Percentiles rank a stretch among this genome's conserved stretches.
These are phyloP conservation scores for Diutina neorugosa DNA, from an alignment of 1,139 yeast genomes.

Conservation along the genomic window DNA sequence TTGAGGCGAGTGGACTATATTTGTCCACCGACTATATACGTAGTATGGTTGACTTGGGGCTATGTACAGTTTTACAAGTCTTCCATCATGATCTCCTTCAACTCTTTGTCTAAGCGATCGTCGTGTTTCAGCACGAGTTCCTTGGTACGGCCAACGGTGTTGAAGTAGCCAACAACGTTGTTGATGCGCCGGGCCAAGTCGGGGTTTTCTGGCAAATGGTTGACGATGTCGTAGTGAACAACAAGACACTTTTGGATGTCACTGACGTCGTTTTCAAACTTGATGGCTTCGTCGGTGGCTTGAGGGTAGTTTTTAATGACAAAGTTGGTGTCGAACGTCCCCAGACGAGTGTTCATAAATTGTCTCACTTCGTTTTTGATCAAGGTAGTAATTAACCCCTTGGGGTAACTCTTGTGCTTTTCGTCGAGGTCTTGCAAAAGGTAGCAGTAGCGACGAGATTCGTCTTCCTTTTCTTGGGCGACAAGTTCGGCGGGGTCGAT, in stretches of 20 bases:
- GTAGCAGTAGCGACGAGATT: constrained; percentile 24
- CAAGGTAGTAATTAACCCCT: constrained; percentile 47
- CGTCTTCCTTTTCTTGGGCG: constrained; percentile 28
- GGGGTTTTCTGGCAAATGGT: constrained; percentile 5
- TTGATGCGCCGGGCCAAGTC: constrained; percentile 16
- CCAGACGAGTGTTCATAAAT: constrained; percentile 27
- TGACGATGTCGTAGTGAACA: constrained; percentile 17
- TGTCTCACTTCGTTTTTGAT: constrained; percentile 34
- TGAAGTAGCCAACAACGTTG: constrained; percentile 44
- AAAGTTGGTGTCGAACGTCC: constrained; percentile 32
- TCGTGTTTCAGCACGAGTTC: constrained; percentile 9
- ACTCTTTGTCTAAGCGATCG: constrained; percentile 15
- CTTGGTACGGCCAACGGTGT: constrained; percentile 40
- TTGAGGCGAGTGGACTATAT: no score
- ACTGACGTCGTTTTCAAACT: constrained; percentile 45
- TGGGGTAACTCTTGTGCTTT: constrained; percentile 31
- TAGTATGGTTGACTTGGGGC: background rate
- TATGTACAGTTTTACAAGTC: constrained; percentile 9
- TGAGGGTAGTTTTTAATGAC: constrained; percentile 45
- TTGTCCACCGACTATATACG: no score
- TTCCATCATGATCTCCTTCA: constrained; percentile 16
- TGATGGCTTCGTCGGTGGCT: constrained; percentile 48
- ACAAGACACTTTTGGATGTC: constrained; percentile 31
- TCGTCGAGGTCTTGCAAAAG: constrained; percentile 29
- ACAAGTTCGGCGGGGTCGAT: constrained; percentile 36